A percentile compares a stretch with the other conserved stretches of the same genome.
These are phyloP conservation scores for Cladosporium colombiae DNA, from an alignment of 2,329 filamentous ascomycete species.

Conservation along the genomic window DNA sequence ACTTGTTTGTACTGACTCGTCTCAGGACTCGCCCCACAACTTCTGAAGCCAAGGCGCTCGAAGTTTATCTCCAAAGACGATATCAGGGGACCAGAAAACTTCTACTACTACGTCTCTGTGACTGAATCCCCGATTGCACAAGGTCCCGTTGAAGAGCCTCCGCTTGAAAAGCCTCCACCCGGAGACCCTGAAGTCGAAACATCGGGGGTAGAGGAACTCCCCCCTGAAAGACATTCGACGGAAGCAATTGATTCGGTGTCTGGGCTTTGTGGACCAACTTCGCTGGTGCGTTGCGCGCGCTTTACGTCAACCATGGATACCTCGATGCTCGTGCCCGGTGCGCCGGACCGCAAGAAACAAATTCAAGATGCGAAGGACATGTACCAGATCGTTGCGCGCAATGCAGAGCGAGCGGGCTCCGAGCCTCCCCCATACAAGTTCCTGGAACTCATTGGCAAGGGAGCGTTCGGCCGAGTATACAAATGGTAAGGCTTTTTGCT, in stretches of 20 bases:
- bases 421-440: conserved; percentile 67
- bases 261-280: neutral
- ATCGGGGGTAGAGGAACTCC: neutral
- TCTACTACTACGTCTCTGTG: neutral
- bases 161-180: neutral
- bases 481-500: conserved; percentile 51
- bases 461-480: conserved; percentile 73
- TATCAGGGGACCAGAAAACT: neutral
- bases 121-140: neutral
- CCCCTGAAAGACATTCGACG: neutral
- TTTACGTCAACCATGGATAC: conserved; percentile 10
- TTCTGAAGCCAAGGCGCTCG: neutral
- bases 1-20: neutral
- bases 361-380: conserved; percentile 71
- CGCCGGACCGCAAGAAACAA: conserved; percentile 57
- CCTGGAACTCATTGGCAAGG: conserved; percentile 72
- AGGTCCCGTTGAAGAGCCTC: neutral
- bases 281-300: neutral
- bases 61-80: neutral
- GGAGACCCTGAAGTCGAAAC: neutral
- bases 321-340: conserved; percentile 17
- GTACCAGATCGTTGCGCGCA: conserved; percentile 64
- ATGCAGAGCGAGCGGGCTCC: conserved; percentile 60
- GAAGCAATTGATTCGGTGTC: neutral
- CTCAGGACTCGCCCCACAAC: neutral